Evolutionary conservation across 2,329 filamentous ascomycete genomes (phyloP).

Genomic region (Cladophialophora exuberans): DNA sequence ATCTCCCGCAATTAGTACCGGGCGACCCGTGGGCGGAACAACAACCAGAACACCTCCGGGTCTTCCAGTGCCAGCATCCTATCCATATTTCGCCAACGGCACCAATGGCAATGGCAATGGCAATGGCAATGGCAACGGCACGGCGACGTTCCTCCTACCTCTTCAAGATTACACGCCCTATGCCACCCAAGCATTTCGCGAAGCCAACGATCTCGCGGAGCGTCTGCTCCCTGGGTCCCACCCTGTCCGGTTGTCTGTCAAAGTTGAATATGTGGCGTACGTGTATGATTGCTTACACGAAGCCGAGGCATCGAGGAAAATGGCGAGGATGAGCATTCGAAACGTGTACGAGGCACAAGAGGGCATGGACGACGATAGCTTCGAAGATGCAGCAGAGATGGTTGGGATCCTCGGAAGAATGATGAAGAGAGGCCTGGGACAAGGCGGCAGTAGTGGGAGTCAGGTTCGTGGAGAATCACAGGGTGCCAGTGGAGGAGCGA

Average conservation of each 20-base stretch:
- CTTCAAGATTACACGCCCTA: conserved; percentile 75
- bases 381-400: conserved; percentile 85
- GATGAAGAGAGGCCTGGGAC: conserved; percentile 72
- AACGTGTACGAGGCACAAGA: conserved; percentile 91
- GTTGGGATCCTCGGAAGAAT: conserved; percentile 85
- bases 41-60: conserved; percentile 39
- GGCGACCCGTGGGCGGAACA: conserved; percentile 57
- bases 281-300: conserved; percentile 92
- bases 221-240: conserved; percentile 81
- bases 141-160: conserved; percentile 77
- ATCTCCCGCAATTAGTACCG: conserved; percentile 56
- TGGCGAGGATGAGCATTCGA: conserved; percentile 81
- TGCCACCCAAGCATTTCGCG: conserved; percentile 79
- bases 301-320: conserved; percentile 69
- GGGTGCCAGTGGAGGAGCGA: neutral
- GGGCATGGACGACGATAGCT: conserved; percentile 94
- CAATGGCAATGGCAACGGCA: conserved; percentile 39
- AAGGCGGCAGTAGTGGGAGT: conserved; percentile 25
- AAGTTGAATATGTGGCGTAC: conserved; percentile 90
- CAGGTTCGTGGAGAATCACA: conserved; percentile 16
- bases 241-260: conserved; percentile 83
- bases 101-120: conserved; percentile 8
- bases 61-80: conserved; percentile 20
- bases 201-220: conserved; percentile 75
- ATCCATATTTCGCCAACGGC: conserved; percentile 17